Conservation (phyloP, 2,329 filamentous ascomycete genomes). For the Coleophoma eucalyptorum region DNA sequence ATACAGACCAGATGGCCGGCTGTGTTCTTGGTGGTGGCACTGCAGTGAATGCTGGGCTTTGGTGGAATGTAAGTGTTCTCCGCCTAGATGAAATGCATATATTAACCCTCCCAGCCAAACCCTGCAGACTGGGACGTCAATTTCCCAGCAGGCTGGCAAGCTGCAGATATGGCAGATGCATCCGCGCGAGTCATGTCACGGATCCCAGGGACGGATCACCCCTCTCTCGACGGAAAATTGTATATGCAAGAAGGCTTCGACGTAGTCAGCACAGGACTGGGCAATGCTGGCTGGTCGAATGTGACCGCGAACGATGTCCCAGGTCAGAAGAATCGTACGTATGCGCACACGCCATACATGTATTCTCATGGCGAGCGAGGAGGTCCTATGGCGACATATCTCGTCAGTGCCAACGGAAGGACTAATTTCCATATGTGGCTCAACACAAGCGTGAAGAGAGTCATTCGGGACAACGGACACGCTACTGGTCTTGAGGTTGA, state of each 20-base stretch:
- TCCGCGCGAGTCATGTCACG: slow-evolving; percentile 60
- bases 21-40: slow-evolving; percentile 61
- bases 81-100: not conserved
- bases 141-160: slow-evolving; percentile 70
- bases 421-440: slow-evolving; percentile 65
- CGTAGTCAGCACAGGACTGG: slow-evolving; percentile 56
- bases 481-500: slow-evolving; percentile 68
- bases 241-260: slow-evolving; percentile 67
- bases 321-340: slow-evolving; percentile 62
- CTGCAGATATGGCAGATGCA: slow-evolving; percentile 54
- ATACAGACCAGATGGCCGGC: slow-evolving; percentile 70
- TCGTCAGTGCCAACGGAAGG: slow-evolving; percentile 55
- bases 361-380: slow-evolving; percentile 62
- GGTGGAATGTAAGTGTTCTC: slow-evolving; percentile 49
- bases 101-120: slow-evolving; percentile 41
- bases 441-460: slow-evolving; percentile 62
- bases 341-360: slow-evolving; percentile 63
- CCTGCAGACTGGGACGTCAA: slow-evolving; percentile 66
- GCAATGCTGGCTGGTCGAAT: slow-evolving; percentile 56
- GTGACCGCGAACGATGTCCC: slow-evolving; percentile 56
- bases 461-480: slow-evolving; percentile 59
- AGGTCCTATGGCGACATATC: slow-evolving; percentile 69
- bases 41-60: slow-evolving; percentile 61
- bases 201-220: slow-evolving; percentile 66
- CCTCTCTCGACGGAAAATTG: slow-evolving; percentile 61